phyloP scores from a whole-genome alignment of 495 filamentous ascomycete genomes.

The Tuber umbilicatum region DNA sequence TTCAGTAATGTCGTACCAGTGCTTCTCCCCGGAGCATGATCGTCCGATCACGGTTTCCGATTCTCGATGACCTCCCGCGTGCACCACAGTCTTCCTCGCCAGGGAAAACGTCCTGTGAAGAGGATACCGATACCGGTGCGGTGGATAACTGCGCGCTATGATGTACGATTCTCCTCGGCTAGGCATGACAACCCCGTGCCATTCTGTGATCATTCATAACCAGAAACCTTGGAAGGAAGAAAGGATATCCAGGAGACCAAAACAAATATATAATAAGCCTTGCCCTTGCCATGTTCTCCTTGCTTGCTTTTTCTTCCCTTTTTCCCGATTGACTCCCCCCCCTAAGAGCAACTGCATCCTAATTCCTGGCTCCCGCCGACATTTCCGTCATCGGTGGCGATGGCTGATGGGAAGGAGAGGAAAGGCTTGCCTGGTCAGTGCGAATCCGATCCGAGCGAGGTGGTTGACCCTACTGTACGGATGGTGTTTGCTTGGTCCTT shows the following conservation, averaged over 20 bases:
- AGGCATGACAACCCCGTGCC: neutral
- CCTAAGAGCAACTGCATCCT: neutral
- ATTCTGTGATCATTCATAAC: neutral
- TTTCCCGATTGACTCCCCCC: neutral
- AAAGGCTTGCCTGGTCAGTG: neutral
- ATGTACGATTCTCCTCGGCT: neutral
- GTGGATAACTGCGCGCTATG: neutral
- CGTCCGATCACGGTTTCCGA: too few species aligned
- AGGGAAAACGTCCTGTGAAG: too few species aligned
- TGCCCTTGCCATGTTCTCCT: neutral
- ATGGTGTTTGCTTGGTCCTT: neutral
- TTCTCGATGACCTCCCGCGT: too few species aligned
- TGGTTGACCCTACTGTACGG: neutral
- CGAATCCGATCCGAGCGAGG: neutral
- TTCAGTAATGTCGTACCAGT: too few species aligned
- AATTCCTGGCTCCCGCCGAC: neutral
- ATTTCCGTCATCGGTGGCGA: neutral
- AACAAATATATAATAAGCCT: neutral
- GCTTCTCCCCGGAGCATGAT: too few species aligned
- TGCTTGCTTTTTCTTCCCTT: neutral
- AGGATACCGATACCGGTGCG: too few species aligned
- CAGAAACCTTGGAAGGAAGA: neutral
- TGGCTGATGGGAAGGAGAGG: neutral
- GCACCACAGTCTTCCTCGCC: too few species aligned
- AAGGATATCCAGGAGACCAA: neutral